A percentile compares a stretch with the other conserved stretches of the same genome.
phyloP scores from a whole-genome alignment of 257 asterid genomes.

The Paraleonurus japonicus region DNA sequence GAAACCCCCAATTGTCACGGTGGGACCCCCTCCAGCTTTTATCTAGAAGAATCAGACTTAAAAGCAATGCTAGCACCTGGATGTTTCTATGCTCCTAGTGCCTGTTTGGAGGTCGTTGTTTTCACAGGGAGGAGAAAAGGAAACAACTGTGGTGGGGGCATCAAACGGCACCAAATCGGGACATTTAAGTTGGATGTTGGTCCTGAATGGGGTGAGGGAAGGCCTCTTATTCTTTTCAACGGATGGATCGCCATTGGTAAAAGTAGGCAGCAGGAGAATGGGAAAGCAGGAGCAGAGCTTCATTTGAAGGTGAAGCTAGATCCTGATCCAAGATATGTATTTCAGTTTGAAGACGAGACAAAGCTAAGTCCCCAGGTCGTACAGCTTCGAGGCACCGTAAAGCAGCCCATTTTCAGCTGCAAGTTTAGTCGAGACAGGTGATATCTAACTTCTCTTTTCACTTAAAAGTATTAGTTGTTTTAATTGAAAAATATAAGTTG shows the following conservation, averaged over 20 bases:
- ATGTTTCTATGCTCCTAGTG: constrained; percentile 55
- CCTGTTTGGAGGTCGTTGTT: constrained; percentile 64
- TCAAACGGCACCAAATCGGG: constrained; percentile 66
- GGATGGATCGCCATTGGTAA: constrained; percentile 80
- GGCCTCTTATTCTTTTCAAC: constrained; percentile 53
- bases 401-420: constrained; percentile 84
- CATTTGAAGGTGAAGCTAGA: constrained; percentile 73
- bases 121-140: constrained; percentile 64
- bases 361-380: constrained; percentile 65
- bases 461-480: too few species aligned
- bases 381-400: constrained; percentile 61
- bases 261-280: constrained; percentile 47
- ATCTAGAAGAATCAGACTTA: constrained; percentile 67
- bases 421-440: constrained; percentile 73
- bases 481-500: not conserved
- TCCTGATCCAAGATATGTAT: constrained; percentile 82
- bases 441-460: constrained; percentile 14
- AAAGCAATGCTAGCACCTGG: constrained; percentile 59
- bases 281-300: constrained; percentile 63
- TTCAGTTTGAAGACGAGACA: constrained; percentile 69
- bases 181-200: constrained; percentile 64
- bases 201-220: constrained; percentile 77
- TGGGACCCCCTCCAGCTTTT: constrained; percentile 60
- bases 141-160: constrained; percentile 62
- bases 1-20: constrained; percentile 41